phyloP scores from a whole-genome alignment of 139 green algal species.

The Prasinococcaceae sp. region DNA sequence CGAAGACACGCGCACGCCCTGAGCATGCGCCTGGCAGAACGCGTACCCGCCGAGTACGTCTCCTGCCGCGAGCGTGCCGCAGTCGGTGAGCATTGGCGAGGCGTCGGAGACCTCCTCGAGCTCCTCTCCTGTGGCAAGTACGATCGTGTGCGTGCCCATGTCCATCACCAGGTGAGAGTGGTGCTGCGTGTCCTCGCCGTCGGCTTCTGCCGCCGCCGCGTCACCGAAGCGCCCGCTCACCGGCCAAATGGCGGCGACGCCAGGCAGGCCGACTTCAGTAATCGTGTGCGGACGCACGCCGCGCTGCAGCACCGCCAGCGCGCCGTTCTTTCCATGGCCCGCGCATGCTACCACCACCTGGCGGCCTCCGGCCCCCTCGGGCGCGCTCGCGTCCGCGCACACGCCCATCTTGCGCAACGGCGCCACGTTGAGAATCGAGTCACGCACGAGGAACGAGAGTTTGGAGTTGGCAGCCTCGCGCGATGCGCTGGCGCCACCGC shows the following conservation, averaged over 20 bases:
- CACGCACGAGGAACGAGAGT: constrained; percentile 34
- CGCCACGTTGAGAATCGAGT: constrained; percentile 43
- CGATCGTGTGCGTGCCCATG: constrained; percentile 12
- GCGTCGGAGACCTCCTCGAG: constrained; percentile 46
- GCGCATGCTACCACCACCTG: constrained; percentile 35
- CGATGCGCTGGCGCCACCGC: no score
- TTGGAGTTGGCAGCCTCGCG: no score
- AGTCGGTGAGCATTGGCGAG: constrained; percentile 30
- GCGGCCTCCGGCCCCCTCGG: background rate
- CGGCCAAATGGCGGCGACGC: constrained; percentile 49
- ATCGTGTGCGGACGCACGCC: constrained; percentile 56
- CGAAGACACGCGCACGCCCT: constrained; percentile 40
- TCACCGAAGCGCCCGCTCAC: no score
- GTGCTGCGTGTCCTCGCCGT: constrained; percentile 12
- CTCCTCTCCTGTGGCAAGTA: constrained; percentile 52
- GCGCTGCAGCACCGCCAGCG: constrained; percentile 48
- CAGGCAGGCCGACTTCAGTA: constrained; percentile 45
- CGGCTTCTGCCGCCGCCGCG: constrained; percentile 9
- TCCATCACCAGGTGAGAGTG: constrained; percentile 65
- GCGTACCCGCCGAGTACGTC: constrained; percentile 43
- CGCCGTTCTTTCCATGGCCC: constrained; percentile 50
- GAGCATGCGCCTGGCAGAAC: constrained; percentile 38
- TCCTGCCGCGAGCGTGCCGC: constrained; percentile 48
- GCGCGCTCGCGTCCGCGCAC: background rate
- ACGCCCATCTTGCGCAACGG: constrained; percentile 40